Base-by-base conservation (phyloP, 306 rosid genomes). In the Rosa persica region DNA sequence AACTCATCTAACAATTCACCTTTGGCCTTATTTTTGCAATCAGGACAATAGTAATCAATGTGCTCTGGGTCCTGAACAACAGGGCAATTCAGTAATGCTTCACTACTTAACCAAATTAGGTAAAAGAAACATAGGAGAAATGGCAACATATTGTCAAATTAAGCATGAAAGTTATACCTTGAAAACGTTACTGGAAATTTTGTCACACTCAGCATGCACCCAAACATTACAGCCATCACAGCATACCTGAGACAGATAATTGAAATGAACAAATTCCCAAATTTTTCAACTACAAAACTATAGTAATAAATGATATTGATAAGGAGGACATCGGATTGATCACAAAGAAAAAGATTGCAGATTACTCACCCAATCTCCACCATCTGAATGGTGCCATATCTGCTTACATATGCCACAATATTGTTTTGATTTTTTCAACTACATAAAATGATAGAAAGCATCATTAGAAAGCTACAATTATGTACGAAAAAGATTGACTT, bases 161-260 rank as follows among this genome's bases (percentile, higher is more conserved):
- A 81, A 81, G 36, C 72, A 69, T 48, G 43, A 69, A 34, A 71
- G 39, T 57, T 47, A 61, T 34, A 95, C 99, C 99, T 93, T 91
- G 68, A 95, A 83, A 71, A 85, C 83, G 76, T 85, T 68, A 65
- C 84, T 54, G 48, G 98, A 83, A 49, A 93, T 91, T 76, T 86
- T 85, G 76, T 81, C 99, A 61, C 99, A 95, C 81, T 93, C 97
- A 6, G 98, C 98, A 84, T 95, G 99, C 78, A 95, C 97, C 99
- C 98, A 95, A 75, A 95, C 99, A 76, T 93, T 89, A 85, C 99
- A 95, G 78, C 97, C 92, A 83, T 95, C 99, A 81, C 99, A 95
- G 76, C 96, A 91, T 47, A 95, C 98, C 99, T 95, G 76, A 79
- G 78, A 65, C 80, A 73, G 46, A 83, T 44, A 74, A 80, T 66